Evolutionary conservation across 345 rosid species (phyloP).

Genomic region (Syzygium aromaticum): DNA sequence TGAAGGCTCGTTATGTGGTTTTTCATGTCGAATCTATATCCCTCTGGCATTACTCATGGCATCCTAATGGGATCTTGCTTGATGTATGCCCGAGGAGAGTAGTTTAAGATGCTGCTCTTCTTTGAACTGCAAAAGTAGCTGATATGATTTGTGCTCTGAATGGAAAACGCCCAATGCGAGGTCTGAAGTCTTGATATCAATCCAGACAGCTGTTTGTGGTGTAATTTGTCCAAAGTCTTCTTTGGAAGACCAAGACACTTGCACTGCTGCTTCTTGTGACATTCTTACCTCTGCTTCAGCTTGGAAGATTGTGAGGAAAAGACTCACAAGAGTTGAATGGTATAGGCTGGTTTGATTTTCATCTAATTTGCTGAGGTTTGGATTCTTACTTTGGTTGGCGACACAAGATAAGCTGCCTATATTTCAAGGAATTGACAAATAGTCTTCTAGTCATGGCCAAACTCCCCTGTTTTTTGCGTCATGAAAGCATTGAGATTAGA

Average conservation of each 20-base stretch:
- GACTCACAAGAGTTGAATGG: neutral
- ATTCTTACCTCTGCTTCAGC: neutral
- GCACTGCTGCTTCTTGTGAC: neutral
- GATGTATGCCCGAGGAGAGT: neutral
- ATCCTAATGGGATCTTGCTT: neutral
- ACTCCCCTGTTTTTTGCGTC: no score
- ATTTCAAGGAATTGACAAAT: no score
- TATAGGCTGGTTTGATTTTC: neutral
- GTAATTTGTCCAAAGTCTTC: neutral
- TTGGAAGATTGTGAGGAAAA: neutral
- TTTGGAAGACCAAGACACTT: neutral
- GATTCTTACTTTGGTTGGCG: no score
- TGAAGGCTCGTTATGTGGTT: fast-evolving
- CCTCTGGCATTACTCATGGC: neutral
- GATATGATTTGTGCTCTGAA: neutral
- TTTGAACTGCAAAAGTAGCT: neutral
- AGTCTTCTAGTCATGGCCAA: no score
- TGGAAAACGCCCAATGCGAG: neutral
- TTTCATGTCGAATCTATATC: neutral
- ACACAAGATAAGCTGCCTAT: no score
- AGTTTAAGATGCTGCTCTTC: neutral
- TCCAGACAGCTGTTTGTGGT: no score
- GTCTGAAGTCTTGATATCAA: neutral
- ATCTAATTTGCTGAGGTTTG: no score
- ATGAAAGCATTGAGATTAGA: no score